A percentile compares a stretch with the other conserved stretches of the same genome.
Conservation (phyloP, 2,329 filamentous ascomycete genomes). For the Exophiala aquamarina region DNA sequence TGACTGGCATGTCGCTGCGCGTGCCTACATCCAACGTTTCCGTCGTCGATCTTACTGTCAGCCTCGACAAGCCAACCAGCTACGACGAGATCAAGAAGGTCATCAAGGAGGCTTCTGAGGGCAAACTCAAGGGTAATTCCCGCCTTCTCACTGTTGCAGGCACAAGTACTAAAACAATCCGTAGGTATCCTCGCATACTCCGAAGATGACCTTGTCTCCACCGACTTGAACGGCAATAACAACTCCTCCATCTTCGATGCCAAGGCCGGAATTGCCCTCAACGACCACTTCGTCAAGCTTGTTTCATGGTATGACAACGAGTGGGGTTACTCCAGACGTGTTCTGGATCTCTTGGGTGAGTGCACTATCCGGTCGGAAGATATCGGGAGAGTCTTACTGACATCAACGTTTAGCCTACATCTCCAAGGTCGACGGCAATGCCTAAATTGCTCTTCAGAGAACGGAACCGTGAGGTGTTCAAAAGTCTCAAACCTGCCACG, state of each 20-base stretch:
- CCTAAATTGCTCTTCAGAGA: conserved; percentile 10
- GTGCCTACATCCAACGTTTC: conserved; percentile 98
- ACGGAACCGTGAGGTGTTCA: neutral
- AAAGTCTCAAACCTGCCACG: conserved; percentile 1
- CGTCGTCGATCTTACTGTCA: conserved; percentile 94
- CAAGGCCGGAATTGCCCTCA: conserved; percentile 98
- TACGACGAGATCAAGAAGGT: conserved; percentile 86
- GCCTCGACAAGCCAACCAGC: conserved; percentile 78
- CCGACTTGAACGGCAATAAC: conserved; percentile 88
- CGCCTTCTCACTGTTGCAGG: too few species aligned
- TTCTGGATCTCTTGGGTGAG: conserved; percentile 68
- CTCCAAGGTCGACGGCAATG: conserved; percentile 67
- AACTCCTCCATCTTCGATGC: conserved; percentile 98
- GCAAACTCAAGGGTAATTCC: conserved; percentile 76
- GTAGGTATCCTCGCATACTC: conserved; percentile 87
- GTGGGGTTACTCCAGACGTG: conserved; percentile 98
- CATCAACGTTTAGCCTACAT: conserved; percentile 60
- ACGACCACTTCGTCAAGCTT: conserved; percentile 98
- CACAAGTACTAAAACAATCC: neutral
- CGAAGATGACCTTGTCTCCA: conserved; percentile 94
- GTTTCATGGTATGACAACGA: conserved; percentile 99
- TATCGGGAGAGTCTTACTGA: conserved; percentile 29
- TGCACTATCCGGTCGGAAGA: conserved; percentile 17
- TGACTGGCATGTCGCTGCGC: conserved; percentile 99
- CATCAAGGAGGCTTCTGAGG: conserved; percentile 84